Base-by-base conservation (phyloP, 371 early-diverging fungal genomes). In the Zychaea mexicana region DNA sequence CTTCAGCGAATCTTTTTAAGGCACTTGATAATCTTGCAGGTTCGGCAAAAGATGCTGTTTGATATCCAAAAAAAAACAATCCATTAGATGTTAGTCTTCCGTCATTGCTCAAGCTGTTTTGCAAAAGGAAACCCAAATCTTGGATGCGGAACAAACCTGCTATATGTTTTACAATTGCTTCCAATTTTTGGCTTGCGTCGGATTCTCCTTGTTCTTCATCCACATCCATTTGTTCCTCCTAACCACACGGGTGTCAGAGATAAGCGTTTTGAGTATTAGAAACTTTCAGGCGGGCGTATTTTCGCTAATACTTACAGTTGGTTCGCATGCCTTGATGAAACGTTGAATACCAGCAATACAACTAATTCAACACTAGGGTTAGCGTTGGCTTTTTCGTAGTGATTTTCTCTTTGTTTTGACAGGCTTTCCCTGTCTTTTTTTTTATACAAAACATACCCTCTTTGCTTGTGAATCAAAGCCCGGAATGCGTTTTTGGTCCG, bases 1-100 rank as follows among this genome's bases (percentile, higher is more conserved):
- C 38, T 33, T 70, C 61, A 15, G 60, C 46, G 55, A 77, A 66
- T 12, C 72, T 54, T 13, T 71, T 59, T 13, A 80, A 36, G 3
- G 72, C 68, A 17, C 66, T 75, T 19, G 64, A 58, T 17, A 71
- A 67, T 61, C 72, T 69, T n/a, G 75, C 61, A 24, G 62, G 72
- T 26, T 95, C 93, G 0, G 91, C 85, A 46, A 94, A 85, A 39
- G 73, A 72, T 6, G 52, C 74, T 75, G 33, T 27, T 24, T 22
- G 33, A n/a, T n/a, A n/a, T n/a, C n/a, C n/a, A n/a, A 61, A 66
- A 21, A 27, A 10, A 7, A 55, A 6, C 31, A 26, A 32, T 24
- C 30, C 42, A 33, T 33, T 33, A 8, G 12, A 33, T 8, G 5
- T 8, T 33, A 5, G 12, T 33, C 5, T 42, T 42, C n/a, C 13